Conservation (phyloP, 2,329 filamentous ascomycete species). For the Alternaria gansuensis region DNA sequence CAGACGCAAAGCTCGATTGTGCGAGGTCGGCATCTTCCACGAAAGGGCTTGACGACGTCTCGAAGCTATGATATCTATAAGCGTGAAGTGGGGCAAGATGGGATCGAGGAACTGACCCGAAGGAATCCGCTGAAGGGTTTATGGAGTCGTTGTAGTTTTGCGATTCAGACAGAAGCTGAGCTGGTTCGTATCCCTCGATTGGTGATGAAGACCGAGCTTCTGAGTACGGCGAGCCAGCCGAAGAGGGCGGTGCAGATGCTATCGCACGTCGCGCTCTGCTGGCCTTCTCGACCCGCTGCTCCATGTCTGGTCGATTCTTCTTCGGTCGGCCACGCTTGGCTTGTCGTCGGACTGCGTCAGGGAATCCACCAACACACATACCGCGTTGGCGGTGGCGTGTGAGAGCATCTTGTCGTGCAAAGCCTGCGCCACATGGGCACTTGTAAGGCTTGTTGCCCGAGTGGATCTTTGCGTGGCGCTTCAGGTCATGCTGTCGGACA, state of each 20-base stretch:
- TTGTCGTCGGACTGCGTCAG: conserved; percentile 75
- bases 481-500: conserved; percentile 95
- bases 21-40: conserved; percentile 26
- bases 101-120: conserved; percentile 29
- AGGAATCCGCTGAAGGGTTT: conserved; percentile 44
- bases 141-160: conserved; percentile 44
- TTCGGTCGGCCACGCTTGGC: conserved; percentile 72
- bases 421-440: conserved; percentile 92
- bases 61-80: conserved; percentile 42
- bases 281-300: conserved; percentile 66
- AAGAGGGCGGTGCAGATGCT: conserved; percentile 48
- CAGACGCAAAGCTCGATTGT: conserved; percentile 41
- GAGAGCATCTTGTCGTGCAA: conserved; percentile 92
- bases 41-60: conserved; percentile 43
- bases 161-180: conserved; percentile 34
- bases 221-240: conserved; percentile 47
- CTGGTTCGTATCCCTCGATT: conserved; percentile 36
- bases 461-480: conserved; percentile 97
- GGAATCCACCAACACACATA: conserved; percentile 95
- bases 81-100: background rate
- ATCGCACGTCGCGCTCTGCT: conserved; percentile 59
- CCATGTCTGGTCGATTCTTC: conserved; percentile 68
- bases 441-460: conserved; percentile 94
- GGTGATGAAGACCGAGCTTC: conserved; percentile 43
- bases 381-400: conserved; percentile 93